Evolutionary conservation across 2,329 filamentous ascomycete species (phyloP), one percentile per base, ranked within the genome.

Genomic region (Diaporthe amygdali): DNA sequence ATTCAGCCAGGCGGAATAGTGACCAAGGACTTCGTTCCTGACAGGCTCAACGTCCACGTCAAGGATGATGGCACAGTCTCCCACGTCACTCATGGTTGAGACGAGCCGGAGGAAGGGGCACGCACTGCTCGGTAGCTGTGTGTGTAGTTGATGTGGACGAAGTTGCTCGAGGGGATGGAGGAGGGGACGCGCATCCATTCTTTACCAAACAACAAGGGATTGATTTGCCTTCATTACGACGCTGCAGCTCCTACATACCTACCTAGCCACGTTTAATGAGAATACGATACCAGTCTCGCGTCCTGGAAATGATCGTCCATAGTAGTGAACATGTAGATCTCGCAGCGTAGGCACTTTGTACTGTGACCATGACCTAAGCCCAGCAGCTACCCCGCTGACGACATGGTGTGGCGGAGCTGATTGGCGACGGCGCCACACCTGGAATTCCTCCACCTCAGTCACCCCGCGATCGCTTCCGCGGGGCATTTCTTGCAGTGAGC

Each of bases 51-150:
- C 71, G 84, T 92, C 27, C 85, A 90, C 74, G 77, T 91, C 66
- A 85, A 86, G 71, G 87, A 90, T 37, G 87, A 91, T 70, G 90
- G 90, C 61, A 89, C 86, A 17, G 88, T 92, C 54, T 85, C 86
- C 68, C 87, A 90, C 73, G 89, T 92, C 69, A 78, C 83, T 72
- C 87, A 90, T 75, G 88, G 88, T 27, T 90, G 79, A 80, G 17
- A 8, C 25, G 15, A 20, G 37, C n/a, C 0, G 5, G 30, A 12
- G 51, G 46, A n/a, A 52, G 17, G 64, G 9, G 39, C 8, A 32
- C 39, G 25, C 52, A 39, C 7, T 37, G 20, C 52, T 55, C n/a
- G 30, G n/a, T 49, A 64, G 7, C 12, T 49, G n/a, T 1, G 27
- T 17, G 41, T 49, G 66, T 7, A 54, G 51, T 56, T 14, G 41